Evolutionary conservation across 179 eudicot genomes (phyloP), one percentile per base, ranked within the genome.

Genomic region (Beta lomatogona): DNA sequence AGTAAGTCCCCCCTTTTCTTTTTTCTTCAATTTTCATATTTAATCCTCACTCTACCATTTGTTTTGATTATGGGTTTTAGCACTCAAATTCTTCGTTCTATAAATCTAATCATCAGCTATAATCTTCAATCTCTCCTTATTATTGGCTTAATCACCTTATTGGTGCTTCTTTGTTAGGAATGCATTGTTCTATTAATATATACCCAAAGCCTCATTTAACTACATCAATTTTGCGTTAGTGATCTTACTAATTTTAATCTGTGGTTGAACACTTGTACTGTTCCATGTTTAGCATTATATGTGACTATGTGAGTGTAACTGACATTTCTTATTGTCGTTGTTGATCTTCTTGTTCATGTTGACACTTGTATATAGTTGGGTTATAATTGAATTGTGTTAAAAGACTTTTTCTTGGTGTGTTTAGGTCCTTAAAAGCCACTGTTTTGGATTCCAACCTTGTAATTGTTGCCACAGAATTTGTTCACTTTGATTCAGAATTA

Each of bases 351-450:
- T 54, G 28, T 46, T 58, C 59, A 14, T 73, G 61, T 36, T 78
- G 18, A 19, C 10, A 59, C 53, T 22, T 66, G 41, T 36, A 36
- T 36, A 36, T 36, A 36, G 41, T 36, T 36, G 41, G 41, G 41
- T 36, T 36, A 36, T 0, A 36, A 36, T 36, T 36, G 2, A 36
- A 36, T 36, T 36, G 41, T 36, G 3, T 36, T 36, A 36, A 36
- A 36, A 36, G 41, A 36, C 41, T 36, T 36, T 36, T 36, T 36
- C 41, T 82, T 73, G 66, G 73, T 50, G 18, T 71, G 41, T 83
- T 70, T 88, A 95, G 98, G 93, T 95, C 98, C 46, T 75, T 93
- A 77, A 95, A 95, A 87, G 97, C 98, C 9, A 95, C 97, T 48
- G 90, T 95, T 13, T 84, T 95, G 83, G 98, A 93, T 84, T 80